Conservation (phyloP, 805 yeast genomes). For the Teunomyces gatunensis region DNA sequence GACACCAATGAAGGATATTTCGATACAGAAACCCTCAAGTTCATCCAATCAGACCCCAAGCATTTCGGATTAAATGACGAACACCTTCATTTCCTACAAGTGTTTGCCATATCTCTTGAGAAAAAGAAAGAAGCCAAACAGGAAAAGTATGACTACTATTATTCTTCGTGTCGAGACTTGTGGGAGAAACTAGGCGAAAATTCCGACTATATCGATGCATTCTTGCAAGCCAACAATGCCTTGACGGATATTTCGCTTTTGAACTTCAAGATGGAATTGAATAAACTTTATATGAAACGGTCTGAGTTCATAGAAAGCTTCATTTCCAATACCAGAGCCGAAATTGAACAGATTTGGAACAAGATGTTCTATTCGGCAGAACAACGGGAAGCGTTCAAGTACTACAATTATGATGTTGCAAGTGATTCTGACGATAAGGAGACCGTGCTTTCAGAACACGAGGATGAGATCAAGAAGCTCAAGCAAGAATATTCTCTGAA, state of each 20-base stretch:
- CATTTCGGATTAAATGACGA: constrained; percentile 39
- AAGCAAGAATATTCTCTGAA: constrained; percentile 48
- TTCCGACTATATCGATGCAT: constrained; percentile 35
- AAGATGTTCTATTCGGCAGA: constrained; percentile 54
- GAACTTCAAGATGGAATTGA: constrained; percentile 54
- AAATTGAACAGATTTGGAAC: constrained; percentile 63
- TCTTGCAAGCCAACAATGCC: constrained; percentile 44
- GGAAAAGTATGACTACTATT: constrained; percentile 32
- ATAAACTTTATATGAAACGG: constrained; percentile 57
- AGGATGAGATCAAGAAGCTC: constrained; percentile 54
- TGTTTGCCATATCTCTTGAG: constrained; percentile 29
- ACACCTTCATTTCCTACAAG: constrained; percentile 31
- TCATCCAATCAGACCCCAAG: constrained; percentile 34
- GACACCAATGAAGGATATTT: constrained; percentile 28
- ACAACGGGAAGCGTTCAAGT: constrained; percentile 49
- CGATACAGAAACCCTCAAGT: constrained; percentile 36
- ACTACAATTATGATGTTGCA: constrained; percentile 29
- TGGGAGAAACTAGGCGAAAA: constrained; percentile 61
- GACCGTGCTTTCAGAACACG: constrained; percentile 58
- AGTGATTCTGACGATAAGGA: constrained; percentile 52
- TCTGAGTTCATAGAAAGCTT: constrained; percentile 65
- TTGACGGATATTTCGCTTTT: constrained; percentile 48
- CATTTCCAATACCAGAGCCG: constrained; percentile 57
- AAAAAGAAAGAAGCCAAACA: constrained; percentile 33
- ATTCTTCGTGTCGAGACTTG: constrained; percentile 43